Evolutionary conservation across 2,329 filamentous ascomycete genomes (phyloP).

Genomic region (Rhynchosporium secalis): DNA sequence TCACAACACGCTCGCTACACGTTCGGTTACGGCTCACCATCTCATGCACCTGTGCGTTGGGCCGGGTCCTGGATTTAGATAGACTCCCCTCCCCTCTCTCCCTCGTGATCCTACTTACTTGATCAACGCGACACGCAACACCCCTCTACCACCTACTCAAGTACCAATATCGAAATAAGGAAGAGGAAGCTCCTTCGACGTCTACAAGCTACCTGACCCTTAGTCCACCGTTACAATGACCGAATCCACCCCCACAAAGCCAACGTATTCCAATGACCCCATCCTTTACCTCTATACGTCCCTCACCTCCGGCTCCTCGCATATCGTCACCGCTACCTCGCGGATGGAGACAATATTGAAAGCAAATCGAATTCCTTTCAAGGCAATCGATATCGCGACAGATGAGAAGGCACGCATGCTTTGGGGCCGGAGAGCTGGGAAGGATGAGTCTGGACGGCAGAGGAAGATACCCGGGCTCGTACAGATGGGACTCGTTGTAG

Average conservation of each 20-base stretch:
- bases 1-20: not conserved
- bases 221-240: slow-evolving; percentile 33
- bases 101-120: no score
- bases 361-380: slow-evolving; percentile 92
- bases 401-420: slow-evolving; percentile 86
- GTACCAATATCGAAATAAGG: slow-evolving; percentile 27
- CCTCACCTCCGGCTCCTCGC: slow-evolving; percentile 89
- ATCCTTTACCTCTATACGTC: slow-evolving; percentile 95
- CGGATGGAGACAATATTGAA: slow-evolving; percentile 95
- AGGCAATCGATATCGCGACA: slow-evolving; percentile 85
- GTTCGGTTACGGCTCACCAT: not conserved
- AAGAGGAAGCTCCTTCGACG: slow-evolving; percentile 4
- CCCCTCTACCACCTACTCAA: slow-evolving; percentile 18
- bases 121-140: not conserved
- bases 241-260: slow-evolving; percentile 33
- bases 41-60: slow-evolving; percentile 10
- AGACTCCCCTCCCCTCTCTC: slow-evolving; percentile 13
- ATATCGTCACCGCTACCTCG: slow-evolving; percentile 94
- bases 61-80: slow-evolving; percentile 9
- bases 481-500: slow-evolving; percentile 81
- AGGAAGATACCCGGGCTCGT: slow-evolving; percentile 88
- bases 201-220: slow-evolving; percentile 6
- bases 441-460: slow-evolving; percentile 58
- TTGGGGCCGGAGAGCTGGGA: slow-evolving; percentile 81
- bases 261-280: slow-evolving; percentile 54